Base-by-base conservation (phyloP, 2,329 filamentous ascomycete genomes). In the Trichoderma endophyticum region DNA sequence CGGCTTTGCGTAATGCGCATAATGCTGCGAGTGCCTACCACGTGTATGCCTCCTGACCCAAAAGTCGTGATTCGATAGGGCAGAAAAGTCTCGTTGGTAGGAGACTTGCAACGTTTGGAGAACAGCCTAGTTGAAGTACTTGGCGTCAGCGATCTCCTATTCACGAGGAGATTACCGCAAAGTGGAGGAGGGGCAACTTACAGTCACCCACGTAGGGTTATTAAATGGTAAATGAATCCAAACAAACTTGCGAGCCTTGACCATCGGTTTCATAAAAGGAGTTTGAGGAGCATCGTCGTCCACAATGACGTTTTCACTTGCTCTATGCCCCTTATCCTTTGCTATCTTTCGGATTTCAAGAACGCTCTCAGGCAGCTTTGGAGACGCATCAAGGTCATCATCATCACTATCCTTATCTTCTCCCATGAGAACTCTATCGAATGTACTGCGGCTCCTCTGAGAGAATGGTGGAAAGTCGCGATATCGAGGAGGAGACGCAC, bases 221-320 rank as follows among this genome's bases (percentile, higher is more conserved):
- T 86, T 89, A 32, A 85, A 89, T 0, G 87, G 86, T 21, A 88
- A 74, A 77, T 89, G 87, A 61, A 89, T 83, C 87, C 88, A 89
- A 75, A 86, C 84, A 74, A 89, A 89, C 76, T 85, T 88, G 28
- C 85, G 82, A 3, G 77, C 74, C 43, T 78, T 76, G 3, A 78
- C 75, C 51, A 80, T 76, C 2, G 81, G 81, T 70, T 77, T 81
- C 11, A 75, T 71, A 74, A 83, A 80, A 34, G 79, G 77, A 43
- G 77, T 73, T 0, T 77, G 76, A 36, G 7, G 39, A 9, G 76
- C 73, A 18, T 80, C 78, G 14, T 81, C 79, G 18, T 81, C 79
- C 1, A 78, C 75, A 11, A 81, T 73, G 0, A 75, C 79, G 11
- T 77, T 77, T 71, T 80, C 81, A 15, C 74, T 76, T 15, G 68